Evolutionary conservation across 2,329 filamentous ascomycete genomes (phyloP).

Genomic region (Raffaelea arxii): DNA sequence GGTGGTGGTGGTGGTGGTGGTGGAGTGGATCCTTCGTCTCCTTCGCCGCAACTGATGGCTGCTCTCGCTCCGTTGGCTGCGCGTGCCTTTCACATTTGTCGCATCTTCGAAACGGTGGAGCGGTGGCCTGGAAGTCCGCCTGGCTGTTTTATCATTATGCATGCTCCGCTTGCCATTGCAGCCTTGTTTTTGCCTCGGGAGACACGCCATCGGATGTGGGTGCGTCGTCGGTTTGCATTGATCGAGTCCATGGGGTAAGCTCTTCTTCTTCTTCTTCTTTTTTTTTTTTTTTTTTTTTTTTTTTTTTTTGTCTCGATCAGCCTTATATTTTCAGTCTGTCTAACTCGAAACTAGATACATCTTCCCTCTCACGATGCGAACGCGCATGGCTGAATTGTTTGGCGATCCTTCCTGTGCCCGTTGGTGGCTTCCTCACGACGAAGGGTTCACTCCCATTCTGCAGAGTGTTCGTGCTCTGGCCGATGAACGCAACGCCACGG

Average conservation of each 20-base stretch:
- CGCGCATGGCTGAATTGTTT: conserved; percentile 68
- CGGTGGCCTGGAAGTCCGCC: conserved; percentile 60
- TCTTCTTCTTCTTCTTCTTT: not conserved
- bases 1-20: not conserved
- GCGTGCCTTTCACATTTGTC: conserved; percentile 61
- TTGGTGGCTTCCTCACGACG: conserved; percentile 86
- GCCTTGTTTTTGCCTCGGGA: conserved; percentile 74
- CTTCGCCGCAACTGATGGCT: conserved; percentile 13
- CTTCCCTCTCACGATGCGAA: conserved; percentile 64
- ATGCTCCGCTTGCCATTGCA: conserved; percentile 67
- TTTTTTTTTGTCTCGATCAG: not conserved
- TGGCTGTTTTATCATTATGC: conserved; percentile 62
- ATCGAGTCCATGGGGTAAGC: conserved; percentile 44
- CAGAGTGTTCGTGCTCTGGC: conserved; percentile 72
- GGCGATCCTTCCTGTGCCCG: conserved; percentile 57
- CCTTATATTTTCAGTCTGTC: not conserved
- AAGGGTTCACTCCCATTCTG: conserved; percentile 64
- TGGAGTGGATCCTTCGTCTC: not conserved
- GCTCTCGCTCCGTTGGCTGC: conserved; percentile 38
- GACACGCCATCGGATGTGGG: conserved; percentile 64
- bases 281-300: not conserved
- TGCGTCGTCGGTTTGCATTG: conserved; percentile 65
- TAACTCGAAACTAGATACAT: conserved; percentile 57
- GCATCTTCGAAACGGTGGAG: conserved; percentile 70
- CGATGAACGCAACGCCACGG: conserved; percentile 59